Evolutionary conservation across 2,329 filamentous ascomycete species (phyloP).

Genomic region (Epichloe glyceriae): DNA sequence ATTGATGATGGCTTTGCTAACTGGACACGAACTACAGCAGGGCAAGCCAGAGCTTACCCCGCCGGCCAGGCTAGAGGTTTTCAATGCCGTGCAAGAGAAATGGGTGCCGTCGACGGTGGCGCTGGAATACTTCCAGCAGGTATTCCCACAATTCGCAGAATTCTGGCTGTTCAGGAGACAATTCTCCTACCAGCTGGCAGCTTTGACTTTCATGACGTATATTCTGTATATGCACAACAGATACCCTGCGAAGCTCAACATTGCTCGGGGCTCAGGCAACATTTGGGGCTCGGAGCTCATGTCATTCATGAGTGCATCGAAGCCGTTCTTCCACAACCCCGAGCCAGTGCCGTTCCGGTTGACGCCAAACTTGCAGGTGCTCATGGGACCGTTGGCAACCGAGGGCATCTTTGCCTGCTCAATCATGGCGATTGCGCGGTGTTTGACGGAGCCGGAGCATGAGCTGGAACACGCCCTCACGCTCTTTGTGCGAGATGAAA

Average conservation of each 20-base stretch:
- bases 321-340: constrained; percentile 86
- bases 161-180: constrained; percentile 98
- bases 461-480: constrained; percentile 93
- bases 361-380: constrained; percentile 86
- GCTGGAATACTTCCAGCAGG: constrained; percentile 78
- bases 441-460: constrained; percentile 74
- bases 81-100: constrained; percentile 85
- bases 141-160: constrained; percentile 78
- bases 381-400: constrained; percentile 91
- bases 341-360: constrained; percentile 95
- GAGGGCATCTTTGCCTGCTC: constrained; percentile 94
- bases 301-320: constrained; percentile 70
- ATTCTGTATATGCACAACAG: constrained; percentile 94
- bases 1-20: not conserved
- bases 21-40: constrained; percentile 24
- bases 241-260: constrained; percentile 90
- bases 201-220: constrained; percentile 97
- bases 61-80: constrained; percentile 75
- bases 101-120: constrained; percentile 76
- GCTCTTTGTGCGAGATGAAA: constrained; percentile 93
- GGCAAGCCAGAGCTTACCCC: constrained; percentile 56
- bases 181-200: constrained; percentile 89
- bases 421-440: constrained; percentile 92
- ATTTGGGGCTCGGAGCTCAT: constrained; percentile 95
- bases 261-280: constrained; percentile 75